phyloP scores from a whole-genome alignment of 176 grass and related monocot species.

The Sorghum bicolor region Sorghum_bicolor_NCBIv3 NC_012870.2:69438501-69439000 shows the following conservation, averaged over 20 bases:
- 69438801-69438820: constrained; percentile 47
- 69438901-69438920: constrained; percentile 43
- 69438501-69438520: constrained; percentile 86
- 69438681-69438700: constrained; percentile 53
- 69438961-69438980: constrained; percentile 55
- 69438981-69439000: constrained; percentile 59
- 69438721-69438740: constrained; percentile 89
- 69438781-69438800: constrained; percentile 43
- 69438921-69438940: constrained; percentile 31
- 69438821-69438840: constrained; percentile 55
- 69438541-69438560: constrained; percentile 42
- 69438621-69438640: constrained; percentile 63
- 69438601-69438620: constrained; percentile 62
- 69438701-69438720: constrained; percentile 49
- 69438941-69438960: constrained; percentile 38
- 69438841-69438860: constrained; percentile 77
- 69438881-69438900: constrained; percentile 33
- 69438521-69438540: constrained; percentile 42
- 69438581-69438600: constrained; percentile 83
- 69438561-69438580: constrained; percentile 59
- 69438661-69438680: constrained; percentile 72
- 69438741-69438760: constrained; percentile 81
- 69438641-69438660: constrained; percentile 70
- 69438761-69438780: constrained; percentile 72
- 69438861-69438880: constrained; percentile 38